Base-by-base conservation (phyloP, 768 basidiomycete species). In the Lentinula guzmanii region DNA sequence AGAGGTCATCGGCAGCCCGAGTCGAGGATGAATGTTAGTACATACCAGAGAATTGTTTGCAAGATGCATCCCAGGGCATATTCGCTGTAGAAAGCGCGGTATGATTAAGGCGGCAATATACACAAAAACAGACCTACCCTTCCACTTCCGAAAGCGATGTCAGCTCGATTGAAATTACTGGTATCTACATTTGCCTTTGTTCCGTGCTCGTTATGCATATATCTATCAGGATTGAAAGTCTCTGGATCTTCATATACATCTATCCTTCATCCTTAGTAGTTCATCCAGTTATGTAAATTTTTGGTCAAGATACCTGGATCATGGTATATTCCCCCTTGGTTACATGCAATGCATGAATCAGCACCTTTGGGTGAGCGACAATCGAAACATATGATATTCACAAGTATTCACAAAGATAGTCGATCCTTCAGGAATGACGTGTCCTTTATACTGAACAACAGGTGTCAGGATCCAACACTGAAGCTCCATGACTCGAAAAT, bases 51-150 rank as follows among this genome's bases (percentile, higher is more conserved):
- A 62, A 39, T 65, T 64, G 9, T 60, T 39, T 1, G 68, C 66
- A 31, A 66, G 45, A 33, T 65, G 63, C 15, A 64, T 63, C 13
- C 68, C 68, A 10, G 66, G 65, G 41, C 68, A 68, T 28, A 67
- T 63, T 28, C 68, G 57, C 68, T 68, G 58, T 10, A 4, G 10
- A 24, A 6, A 24, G 24, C 24, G 24, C 24, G 24, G 24, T 24
- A 24, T 24, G 24, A 24, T 24, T 24, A 24, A 24, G 24, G 24
- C 2, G 24, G 2, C 24, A 24, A 24, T 24, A 24, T 24, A 24
- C 24, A 24, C 52, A 63, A 53, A 11, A 13, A 37, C 8, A n/a
- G 16, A 57, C 65, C 51, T 24, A 68, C 67, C 54, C 64, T 59
- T n/a, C 66, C 67, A 48, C 54, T 43, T 39, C 67, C 67, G 46